Percentiles rank a stretch among this genome's conserved stretches.
These are phyloP conservation scores for Aspergillus saccharolyticus DNA, from an alignment of 495 filamentous ascomycete species.

Conservation along the genomic window DNA sequence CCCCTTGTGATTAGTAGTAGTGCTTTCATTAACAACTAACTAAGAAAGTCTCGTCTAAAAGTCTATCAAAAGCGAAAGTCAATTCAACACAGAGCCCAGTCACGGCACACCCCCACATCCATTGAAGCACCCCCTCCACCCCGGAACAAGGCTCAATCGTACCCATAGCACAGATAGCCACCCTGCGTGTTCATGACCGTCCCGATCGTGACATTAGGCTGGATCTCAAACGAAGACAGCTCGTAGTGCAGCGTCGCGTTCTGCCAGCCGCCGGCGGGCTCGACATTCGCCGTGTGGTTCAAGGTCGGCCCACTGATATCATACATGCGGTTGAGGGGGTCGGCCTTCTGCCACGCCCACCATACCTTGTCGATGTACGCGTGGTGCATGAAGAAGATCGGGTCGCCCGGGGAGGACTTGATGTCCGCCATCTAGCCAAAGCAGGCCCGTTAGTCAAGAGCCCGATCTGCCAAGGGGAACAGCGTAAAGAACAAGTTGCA, in stretches of 20 bases:
- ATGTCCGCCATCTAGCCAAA: conserved; percentile 14
- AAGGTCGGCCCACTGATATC: conserved; percentile 18
- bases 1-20: too few species aligned
- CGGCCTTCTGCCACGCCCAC: conserved; percentile 50
- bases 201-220: conserved; percentile 12
- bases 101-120: too few species aligned
- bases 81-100: neutral
- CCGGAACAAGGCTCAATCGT: too few species aligned
- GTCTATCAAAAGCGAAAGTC: neutral
- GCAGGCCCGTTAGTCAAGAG: neutral
- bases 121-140: neutral
- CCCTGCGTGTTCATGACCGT: conserved; percentile 37
- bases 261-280: conserved; percentile 17
- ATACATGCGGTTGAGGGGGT: conserved; percentile 20
- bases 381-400: conserved; percentile 52
- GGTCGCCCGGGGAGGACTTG: conserved; percentile 30
- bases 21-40: too few species aligned
- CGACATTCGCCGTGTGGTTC: conserved; percentile 13
- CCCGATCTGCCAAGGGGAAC: neutral
- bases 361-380: conserved; percentile 47
- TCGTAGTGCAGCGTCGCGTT: conserved; percentile 17
- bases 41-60: neutral
- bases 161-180: conserved; percentile 32
- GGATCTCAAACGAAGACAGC: conserved; percentile 15
- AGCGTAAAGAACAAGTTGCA: neutral